These are phyloP conservation scores for Yamadazyma kanchanaburiensis DNA, from an alignment of 1,139 yeast genomes.

Conservation along the genomic window DNA sequence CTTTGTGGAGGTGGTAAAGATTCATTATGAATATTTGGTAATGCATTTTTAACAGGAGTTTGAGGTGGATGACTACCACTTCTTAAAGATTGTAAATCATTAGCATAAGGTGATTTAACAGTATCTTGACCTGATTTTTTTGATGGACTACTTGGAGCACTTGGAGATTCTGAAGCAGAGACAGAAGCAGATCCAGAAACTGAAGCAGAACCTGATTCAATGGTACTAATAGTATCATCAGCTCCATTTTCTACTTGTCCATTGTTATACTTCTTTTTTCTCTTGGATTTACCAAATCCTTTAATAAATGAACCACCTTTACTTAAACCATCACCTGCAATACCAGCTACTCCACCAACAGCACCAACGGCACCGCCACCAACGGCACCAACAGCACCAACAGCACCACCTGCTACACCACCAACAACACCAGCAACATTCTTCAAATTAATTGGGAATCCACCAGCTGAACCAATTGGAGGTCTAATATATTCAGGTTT, in stretches of 20 bases:
- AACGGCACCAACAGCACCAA: slow-evolving; percentile 36
- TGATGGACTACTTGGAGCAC: slow-evolving; percentile 8
- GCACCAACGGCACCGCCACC: slow-evolving; percentile 31
- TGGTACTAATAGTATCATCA: slow-evolving; percentile 2
- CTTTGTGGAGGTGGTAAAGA: slow-evolving; percentile 41
- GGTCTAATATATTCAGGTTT: slow-evolving; percentile 70
- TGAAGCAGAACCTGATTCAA: slow-evolving; percentile 3
- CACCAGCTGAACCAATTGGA: slow-evolving; percentile 37
- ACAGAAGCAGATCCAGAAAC: too few species aligned
- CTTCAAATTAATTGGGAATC: slow-evolving; percentile 39
- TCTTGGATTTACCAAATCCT: slow-evolving; percentile 26
- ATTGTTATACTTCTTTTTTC: slow-evolving; percentile 15
- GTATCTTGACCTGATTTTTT: slow-evolving; percentile 6
- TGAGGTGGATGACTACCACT: slow-evolving; percentile 14
- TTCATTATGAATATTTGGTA: slow-evolving; percentile 36
- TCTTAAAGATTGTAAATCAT: slow-evolving; percentile 23
- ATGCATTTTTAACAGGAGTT: slow-evolving; percentile 16
- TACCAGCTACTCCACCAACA: slow-evolving; percentile 31
- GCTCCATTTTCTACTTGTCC: slow-evolving; percentile 4
- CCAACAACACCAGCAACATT: slow-evolving; percentile 45
- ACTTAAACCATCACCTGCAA: slow-evolving; percentile 46
- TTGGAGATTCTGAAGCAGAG: slow-evolving; percentile 3
- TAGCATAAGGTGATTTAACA: slow-evolving; percentile 14
- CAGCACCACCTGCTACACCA: slow-evolving; percentile 44
- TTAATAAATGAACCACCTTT: slow-evolving; percentile 43